Evolutionary conservation across 495 filamentous ascomycete genomes (phyloP), one percentile per base, ranked within the genome.

Genomic region (Penicillium diatomitis): DNA sequence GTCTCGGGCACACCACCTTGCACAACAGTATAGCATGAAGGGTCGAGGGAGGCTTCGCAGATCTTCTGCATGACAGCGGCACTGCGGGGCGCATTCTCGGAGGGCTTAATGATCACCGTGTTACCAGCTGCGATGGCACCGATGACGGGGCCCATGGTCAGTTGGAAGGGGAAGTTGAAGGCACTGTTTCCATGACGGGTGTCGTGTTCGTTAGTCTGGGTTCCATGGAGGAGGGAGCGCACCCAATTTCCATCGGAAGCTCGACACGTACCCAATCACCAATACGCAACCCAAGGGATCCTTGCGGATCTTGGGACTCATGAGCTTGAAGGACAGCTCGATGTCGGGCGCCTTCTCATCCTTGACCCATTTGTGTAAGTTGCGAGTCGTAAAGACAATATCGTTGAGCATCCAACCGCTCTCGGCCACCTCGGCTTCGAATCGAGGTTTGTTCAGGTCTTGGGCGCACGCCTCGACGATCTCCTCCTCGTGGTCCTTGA

Each of bases 101-200:
- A 89, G 8, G 91, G 91, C 70, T 98, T 98, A 60, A 96, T 61
- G 8, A 96, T 76, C 33, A 80, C 88, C 8, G 90, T 90, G 65
- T 90, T 94, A 48, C 92, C 92, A 27, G 89, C 90, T 30, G 85
- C 83, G 51, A 96, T 96, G 49, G 91, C 92, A 46, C 90, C 92
- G 43, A 96, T 77, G 33, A 94, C 61, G 8, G 92, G 90, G 6
- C 80, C 78, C 28, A 97, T 55, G 29, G 81, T 77, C 11, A 96
- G 73, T 60, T 90, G 85, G 58, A 95, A 67, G 38, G 92, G 92
- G 67, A 86, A 95, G 73, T 98, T 97, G 74, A 86, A 97, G 38
- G 89, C 77, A 41, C 82, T 85, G 38, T 40, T 20, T 20, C 20
- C 20, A 20, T 20, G 20, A 20, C 20, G 20, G 20, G 20, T 20